A percentile compares a stretch with the other conserved stretches of the same genome.
Conservation (phyloP, 306 rosid species). For the Calophaca sinica region DNA sequence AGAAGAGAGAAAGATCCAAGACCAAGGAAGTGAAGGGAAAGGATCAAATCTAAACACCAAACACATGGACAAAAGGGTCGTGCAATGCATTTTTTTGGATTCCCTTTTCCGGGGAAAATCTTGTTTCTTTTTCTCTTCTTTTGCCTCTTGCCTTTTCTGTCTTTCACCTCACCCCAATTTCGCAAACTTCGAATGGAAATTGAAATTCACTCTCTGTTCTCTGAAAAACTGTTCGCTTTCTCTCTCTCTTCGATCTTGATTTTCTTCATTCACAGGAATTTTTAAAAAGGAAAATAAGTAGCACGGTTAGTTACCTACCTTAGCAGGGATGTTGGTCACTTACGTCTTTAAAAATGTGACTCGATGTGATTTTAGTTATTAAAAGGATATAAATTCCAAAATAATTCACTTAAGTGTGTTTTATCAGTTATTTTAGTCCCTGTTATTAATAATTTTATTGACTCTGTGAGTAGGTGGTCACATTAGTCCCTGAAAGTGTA, state of each 20-base stretch:
- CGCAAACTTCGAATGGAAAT: conserved; percentile 37
- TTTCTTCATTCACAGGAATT: conserved; percentile 15
- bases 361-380: no score
- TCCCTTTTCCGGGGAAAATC: conserved; percentile 38
- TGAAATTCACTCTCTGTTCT: conserved; percentile 19
- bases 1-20: conserved; percentile 41
- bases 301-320: neutral
- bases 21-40: conserved; percentile 6
- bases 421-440: no score
- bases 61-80: conserved; percentile 8
- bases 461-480: no score
- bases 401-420: no score
- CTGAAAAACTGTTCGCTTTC: conserved; percentile 8
- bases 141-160: conserved; percentile 5
- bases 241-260: conserved; percentile 40
- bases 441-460: no score
- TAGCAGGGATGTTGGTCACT: no score
- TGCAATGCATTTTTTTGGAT: conserved; percentile 25
- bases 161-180: conserved; percentile 23
- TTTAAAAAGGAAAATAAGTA: neutral
- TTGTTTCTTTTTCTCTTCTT: neutral
- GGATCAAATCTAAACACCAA: conserved; percentile 47
- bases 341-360: no score
- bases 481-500: no score
- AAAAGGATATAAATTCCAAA: no score